These are phyloP conservation scores for Melampsora larici-populina DNA, from an alignment of 1,284 basidiomycete species.

Conservation along the genomic window DNA sequence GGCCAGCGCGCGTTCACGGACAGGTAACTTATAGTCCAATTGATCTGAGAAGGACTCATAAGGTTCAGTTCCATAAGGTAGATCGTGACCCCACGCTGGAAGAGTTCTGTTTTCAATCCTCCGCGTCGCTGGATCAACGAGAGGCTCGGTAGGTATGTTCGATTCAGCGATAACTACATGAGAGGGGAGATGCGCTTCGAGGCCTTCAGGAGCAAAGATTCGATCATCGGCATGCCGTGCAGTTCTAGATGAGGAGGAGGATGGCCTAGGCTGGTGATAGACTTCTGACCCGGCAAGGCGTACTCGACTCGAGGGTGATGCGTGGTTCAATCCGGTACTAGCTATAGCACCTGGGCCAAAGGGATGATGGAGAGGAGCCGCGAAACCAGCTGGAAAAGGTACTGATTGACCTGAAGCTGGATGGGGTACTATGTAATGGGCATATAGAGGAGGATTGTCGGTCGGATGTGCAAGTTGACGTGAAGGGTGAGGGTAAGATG, in stretches of 20 bases:
- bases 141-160: background rate
- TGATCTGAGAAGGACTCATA: constrained; percentile 23
- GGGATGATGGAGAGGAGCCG: background rate
- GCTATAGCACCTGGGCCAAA: background rate
- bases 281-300: background rate
- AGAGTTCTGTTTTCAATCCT: constrained; percentile 11
- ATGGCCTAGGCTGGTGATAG: background rate
- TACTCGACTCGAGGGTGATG: background rate
- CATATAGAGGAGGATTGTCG: background rate
- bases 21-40: constrained; percentile 30
- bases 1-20: constrained; percentile 27
- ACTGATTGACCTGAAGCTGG: background rate
- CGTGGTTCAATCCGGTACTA: background rate
- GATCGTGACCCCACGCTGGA: constrained; percentile 38
- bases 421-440: background rate
- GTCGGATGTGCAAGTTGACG: background rate
- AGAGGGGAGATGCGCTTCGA: background rate
- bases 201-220: background rate
- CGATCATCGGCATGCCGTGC: background rate
- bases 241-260: constrained; percentile 6
- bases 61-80: constrained; percentile 42
- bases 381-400: background rate
- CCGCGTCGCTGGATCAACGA: constrained; percentile 25
- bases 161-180: background rate
- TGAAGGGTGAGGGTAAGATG: background rate